A percentile compares a stretch with the other conserved stretches of the same genome.
Conservation (phyloP, 768 basidiomycete species). For the Lentinus tigrinus region DNA sequence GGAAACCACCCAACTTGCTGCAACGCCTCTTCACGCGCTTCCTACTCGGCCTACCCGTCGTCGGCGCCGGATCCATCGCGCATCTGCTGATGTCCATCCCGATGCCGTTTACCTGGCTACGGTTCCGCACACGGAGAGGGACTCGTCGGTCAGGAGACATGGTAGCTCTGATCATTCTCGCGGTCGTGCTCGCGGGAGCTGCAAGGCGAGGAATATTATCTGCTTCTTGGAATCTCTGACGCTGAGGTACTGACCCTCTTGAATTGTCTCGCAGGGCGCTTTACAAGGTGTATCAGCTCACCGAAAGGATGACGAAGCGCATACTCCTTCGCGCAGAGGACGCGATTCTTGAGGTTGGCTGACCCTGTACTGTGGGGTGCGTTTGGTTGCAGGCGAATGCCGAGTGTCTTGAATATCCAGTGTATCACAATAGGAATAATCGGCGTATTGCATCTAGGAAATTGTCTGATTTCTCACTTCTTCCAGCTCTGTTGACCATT, state of each 20-base stretch:
- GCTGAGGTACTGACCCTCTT: conserved; percentile 2
- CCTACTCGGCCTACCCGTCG: conserved; percentile 71
- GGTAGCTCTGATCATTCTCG: conserved; percentile 62
- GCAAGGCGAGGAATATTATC: conserved; percentile 45
- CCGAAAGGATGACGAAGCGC: conserved; percentile 56
- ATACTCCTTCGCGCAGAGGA: conserved; percentile 72
- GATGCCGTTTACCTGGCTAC: conserved; percentile 67
- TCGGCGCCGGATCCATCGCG: conserved; percentile 74
- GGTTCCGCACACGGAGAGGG: conserved; percentile 57
- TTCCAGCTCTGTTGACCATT: too few relatives aligned
- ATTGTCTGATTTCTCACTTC: too few relatives aligned
- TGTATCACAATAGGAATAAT: neutral
- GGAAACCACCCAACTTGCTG: conserved; percentile 46
- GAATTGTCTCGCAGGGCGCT: conserved; percentile 52
- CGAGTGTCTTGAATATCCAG: neutral
- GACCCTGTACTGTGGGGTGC: neutral
- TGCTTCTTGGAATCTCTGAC: neutral
- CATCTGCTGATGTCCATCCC: conserved; percentile 69
- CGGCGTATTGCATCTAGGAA: neutral
- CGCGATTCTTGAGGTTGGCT: conserved; percentile 69
- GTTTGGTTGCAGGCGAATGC: neutral
- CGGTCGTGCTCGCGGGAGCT: conserved; percentile 60
- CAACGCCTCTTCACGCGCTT: conserved; percentile 66
- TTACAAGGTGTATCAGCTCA: conserved; percentile 66
- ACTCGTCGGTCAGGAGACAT: conserved; percentile 60